Evolutionary conservation across 345 rosid species (phyloP), one percentile per base, ranked within the genome.

Genomic region (Linum usitatissimum): DNA sequence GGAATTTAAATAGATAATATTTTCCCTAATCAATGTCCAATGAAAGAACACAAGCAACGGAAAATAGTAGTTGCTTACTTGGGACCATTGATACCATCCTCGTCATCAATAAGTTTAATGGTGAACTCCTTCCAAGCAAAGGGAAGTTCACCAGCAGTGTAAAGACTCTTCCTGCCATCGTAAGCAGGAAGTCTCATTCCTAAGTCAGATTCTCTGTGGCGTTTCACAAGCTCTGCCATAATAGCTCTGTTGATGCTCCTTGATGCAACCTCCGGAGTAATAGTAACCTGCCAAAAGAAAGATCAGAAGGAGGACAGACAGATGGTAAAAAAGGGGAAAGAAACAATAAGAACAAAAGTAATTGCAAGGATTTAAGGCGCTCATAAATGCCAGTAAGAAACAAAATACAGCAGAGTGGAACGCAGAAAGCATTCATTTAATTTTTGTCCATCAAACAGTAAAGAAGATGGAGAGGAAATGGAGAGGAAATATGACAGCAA

Each of bases 151-250:
- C 97, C 99, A 56, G 99, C 97, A 0, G 99, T 94, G 80, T 94
- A 94, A 64, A 94, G 86, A 42, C 91, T 86, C 79, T 86, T 94
- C 71, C 95, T 80, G 77, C 99, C 99, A 74, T 94, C 99, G 36
- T 94, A 94, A 67, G 99, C 99, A 59, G 99, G 99, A 60, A 94
- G 81, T 75, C 96, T 83, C 77, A 75, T 82, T 60, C 99, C 99
- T 13, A 93, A 75, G 62, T 86, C 94, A 70, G 99, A 84, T 71
- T 90, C 97, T 79, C 78, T 84, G 71, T 90, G 84, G 51, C 82
- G 75, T 78, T 79, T 87, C 53, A 93, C 94, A 71, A 93, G 86
- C 75, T 93, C 97, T 61, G 97, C 92, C 76, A 93, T 84, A 56
- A 93, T 93, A 66, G 88, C 86, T 78, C 97, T 83, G 86, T 93